These are phyloP conservation scores for Trichocomaceae sp. DNA, from an alignment of 2,329 filamentous ascomycete species.

Conservation along the genomic window DNA sequence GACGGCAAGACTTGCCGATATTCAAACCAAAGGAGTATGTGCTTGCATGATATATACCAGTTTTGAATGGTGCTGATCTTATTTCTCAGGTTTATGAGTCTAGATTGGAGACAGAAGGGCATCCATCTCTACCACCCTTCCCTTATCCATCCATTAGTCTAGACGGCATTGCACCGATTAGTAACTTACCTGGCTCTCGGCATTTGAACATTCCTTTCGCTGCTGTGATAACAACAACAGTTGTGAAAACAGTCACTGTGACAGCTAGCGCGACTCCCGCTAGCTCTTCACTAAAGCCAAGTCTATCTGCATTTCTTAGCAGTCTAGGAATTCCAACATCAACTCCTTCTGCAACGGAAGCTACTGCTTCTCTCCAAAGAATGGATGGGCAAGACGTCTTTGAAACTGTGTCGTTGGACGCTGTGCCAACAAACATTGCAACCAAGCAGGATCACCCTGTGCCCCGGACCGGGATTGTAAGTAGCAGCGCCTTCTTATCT, in stretches of 20 bases:
- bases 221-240: background rate
- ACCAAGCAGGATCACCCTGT: slow-evolving; percentile 39
- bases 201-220: background rate
- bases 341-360: background rate
- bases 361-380: background rate
- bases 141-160: slow-evolving; percentile 1
- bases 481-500: slow-evolving; percentile 12
- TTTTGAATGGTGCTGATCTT: background rate
- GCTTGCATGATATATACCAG: background rate
- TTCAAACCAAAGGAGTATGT: slow-evolving; percentile 29
- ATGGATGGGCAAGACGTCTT: slow-evolving; percentile 40
- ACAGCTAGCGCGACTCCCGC: slow-evolving; percentile 2
- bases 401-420: slow-evolving; percentile 32
- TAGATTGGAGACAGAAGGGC: slow-evolving; percentile 26
- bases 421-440: slow-evolving; percentile 33
- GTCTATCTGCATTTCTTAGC: background rate
- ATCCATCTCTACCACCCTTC: slow-evolving; percentile 16
- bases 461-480: slow-evolving; percentile 34
- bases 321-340: background rate
- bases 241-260: slow-evolving; percentile 2
- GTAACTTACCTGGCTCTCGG: background rate
- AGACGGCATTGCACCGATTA: background rate
- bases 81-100: slow-evolving; percentile 26
- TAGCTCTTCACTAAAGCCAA: background rate
- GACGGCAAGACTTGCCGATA: slow-evolving; percentile 21